phyloP scores from a whole-genome alignment of 768 basidiomycete genomes.

The Macrocybe gigantea region DNA sequence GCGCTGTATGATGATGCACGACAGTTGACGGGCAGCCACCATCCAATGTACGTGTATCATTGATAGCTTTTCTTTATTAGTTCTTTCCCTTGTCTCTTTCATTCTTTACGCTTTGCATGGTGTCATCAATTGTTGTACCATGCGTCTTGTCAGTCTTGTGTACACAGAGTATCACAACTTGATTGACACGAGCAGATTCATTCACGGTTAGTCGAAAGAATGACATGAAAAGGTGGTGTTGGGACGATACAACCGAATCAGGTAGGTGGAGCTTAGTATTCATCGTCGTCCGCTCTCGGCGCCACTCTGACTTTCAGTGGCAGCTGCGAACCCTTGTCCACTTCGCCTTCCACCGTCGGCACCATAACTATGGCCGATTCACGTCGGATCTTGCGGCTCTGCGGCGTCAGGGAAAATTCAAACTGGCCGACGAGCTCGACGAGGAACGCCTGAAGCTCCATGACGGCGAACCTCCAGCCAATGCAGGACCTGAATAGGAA shows the following conservation, averaged over 20 bases:
- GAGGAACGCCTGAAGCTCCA: constrained; percentile 52
- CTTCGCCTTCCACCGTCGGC: neutral
- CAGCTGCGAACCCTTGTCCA: neutral
- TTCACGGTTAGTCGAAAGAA: no score
- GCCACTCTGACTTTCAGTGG: neutral
- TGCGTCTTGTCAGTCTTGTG: no score
- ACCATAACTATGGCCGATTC: neutral
- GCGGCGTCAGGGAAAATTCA: constrained; percentile 40
- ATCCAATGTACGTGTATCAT: no score
- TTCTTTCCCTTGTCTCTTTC: no score
- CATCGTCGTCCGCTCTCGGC: neutral
- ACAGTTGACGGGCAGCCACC: no score
- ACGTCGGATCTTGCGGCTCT: constrained; percentile 33
- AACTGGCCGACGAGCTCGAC: constrained; percentile 57
- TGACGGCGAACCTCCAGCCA: constrained; percentile 46
- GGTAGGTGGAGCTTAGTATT: neutral
- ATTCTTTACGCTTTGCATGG: no score
- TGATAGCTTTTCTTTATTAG: no score
- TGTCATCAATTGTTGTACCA: no score
- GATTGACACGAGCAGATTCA: no score
- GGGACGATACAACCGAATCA: no score
- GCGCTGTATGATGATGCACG: constrained; percentile 5
- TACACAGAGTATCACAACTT: no score
- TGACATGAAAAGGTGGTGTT: no score
- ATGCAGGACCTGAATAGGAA: constrained; percentile 34